phyloP scores from a whole-genome alignment of 371 early-diverging fungal species.

The Mucor piriformis region DNA sequence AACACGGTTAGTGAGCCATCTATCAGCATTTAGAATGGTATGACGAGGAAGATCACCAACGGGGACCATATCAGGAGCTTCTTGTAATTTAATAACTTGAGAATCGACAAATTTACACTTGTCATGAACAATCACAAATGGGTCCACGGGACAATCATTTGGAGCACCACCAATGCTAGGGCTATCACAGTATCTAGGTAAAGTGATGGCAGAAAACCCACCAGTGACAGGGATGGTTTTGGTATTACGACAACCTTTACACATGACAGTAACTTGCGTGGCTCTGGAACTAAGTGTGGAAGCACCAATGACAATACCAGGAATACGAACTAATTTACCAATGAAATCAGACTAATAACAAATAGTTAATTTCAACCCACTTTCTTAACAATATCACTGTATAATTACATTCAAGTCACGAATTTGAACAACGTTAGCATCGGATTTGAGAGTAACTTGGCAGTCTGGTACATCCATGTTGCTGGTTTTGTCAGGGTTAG shows the following conservation, averaged over 20 bases:
- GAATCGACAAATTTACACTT: constrained; percentile 97
- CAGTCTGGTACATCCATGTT: constrained; percentile 70
- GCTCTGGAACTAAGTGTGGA: constrained; percentile 91
- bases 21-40: constrained; percentile 88
- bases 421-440: constrained; percentile 82
- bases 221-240: constrained; percentile 80
- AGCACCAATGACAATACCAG: constrained; percentile 98
- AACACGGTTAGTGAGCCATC: constrained; percentile 88
- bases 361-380: neutral
- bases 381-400: neutral
- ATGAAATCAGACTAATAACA: constrained; percentile 78
- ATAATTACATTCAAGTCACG: constrained; percentile 77
- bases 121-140: constrained; percentile 95
- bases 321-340: constrained; percentile 93
- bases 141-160: constrained; percentile 89
- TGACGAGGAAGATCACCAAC: constrained; percentile 99
- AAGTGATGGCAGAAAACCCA: constrained; percentile 82
- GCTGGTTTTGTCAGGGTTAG: constrained; percentile 42
- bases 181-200: constrained; percentile 88
- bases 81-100: constrained; percentile 98
- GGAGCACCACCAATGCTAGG: constrained; percentile 17
- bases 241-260: constrained; percentile 83
- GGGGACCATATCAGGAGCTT: constrained; percentile 97
- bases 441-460: constrained; percentile 88
- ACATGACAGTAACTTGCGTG: constrained; percentile 84